Evolutionary conservation across 1,284 basidiomycete species (phyloP).

Genomic region (Lentinus polychrous): DNA sequence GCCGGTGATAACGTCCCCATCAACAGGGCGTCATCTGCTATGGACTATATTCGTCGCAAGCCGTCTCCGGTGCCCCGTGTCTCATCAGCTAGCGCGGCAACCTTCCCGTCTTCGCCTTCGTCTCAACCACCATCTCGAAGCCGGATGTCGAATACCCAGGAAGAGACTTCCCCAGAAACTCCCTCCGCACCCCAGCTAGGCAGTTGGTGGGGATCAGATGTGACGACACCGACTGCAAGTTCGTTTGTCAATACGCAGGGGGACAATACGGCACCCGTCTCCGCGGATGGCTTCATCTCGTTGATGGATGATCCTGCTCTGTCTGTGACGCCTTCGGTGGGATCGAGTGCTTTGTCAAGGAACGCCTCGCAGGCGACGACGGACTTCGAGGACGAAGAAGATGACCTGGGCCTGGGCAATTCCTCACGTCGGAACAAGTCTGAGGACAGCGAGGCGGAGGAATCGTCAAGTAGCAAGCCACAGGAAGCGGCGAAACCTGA

Average conservation of each 20-base stretch:
- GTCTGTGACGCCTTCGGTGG: constrained; percentile 31
- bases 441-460: constrained; percentile 10
- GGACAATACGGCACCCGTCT: constrained; percentile 31
- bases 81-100: constrained; percentile 46
- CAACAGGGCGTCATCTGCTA: constrained; percentile 69
- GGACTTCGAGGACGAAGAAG: constrained; percentile 52
- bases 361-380: constrained; percentile 19
- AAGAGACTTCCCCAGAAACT: constrained; percentile 19
- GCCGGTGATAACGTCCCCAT: constrained; percentile 42
- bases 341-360: constrained; percentile 13
- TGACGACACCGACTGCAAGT: constrained; percentile 55
- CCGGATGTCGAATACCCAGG: constrained; percentile 23
- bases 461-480: constrained; percentile 9
- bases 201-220: constrained; percentile 62
- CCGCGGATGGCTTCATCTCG: constrained; percentile 73
- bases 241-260: constrained; percentile 54
- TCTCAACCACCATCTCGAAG: constrained; percentile 7
- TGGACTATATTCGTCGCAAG: constrained; percentile 57
- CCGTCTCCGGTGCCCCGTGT: constrained; percentile 45
- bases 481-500: constrained; percentile 12
- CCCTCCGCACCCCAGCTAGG: constrained; percentile 28
- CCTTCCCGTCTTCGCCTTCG: constrained; percentile 14
- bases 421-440: constrained; percentile 20
- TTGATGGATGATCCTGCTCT: constrained; percentile 68
- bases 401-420: constrained; percentile 91